phyloP scores from a whole-genome alignment of 768 basidiomycete genomes.

The Pholiota microspora region DNA sequence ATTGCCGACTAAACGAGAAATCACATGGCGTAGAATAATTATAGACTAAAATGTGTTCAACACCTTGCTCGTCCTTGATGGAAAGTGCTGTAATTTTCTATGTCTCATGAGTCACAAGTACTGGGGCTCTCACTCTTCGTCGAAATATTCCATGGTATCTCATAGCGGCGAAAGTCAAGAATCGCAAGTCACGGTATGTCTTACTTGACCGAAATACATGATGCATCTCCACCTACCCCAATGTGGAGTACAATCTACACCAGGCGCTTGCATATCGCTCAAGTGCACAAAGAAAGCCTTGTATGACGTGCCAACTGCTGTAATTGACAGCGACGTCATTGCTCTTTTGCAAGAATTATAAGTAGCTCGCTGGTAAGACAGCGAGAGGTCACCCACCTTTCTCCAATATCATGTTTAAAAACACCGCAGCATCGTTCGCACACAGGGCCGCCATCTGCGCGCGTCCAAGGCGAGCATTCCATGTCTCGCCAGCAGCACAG shows the following conservation, averaged over 20 bases:
- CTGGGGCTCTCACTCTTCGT: too few relatives aligned
- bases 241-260: background rate
- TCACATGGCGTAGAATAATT: constrained; percentile 7
- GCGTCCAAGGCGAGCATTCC: constrained; percentile 21
- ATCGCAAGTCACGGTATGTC: background rate
- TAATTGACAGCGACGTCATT: constrained; percentile 11
- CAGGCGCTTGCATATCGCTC: background rate
- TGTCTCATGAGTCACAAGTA: too few relatives aligned
- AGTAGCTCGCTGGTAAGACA: background rate
- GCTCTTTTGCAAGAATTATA: background rate
- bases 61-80: too few relatives aligned
- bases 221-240: background rate
- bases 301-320: constrained; percentile 1
- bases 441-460: constrained; percentile 3
- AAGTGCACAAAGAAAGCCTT: background rate
- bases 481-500: constrained; percentile 30
- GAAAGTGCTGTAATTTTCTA: too few relatives aligned
- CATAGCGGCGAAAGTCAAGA: background rate
- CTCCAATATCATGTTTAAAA: constrained; percentile 18
- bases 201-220: background rate
- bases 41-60: too few relatives aligned
- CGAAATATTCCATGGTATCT: background rate
- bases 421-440: constrained; percentile 6
- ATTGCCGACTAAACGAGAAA: constrained; percentile 13
- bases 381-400: background rate